These are phyloP conservation scores for Ammopiptanthus mongolicus DNA, from an alignment of 306 rosid species.

Conservation along the genomic window DNA sequence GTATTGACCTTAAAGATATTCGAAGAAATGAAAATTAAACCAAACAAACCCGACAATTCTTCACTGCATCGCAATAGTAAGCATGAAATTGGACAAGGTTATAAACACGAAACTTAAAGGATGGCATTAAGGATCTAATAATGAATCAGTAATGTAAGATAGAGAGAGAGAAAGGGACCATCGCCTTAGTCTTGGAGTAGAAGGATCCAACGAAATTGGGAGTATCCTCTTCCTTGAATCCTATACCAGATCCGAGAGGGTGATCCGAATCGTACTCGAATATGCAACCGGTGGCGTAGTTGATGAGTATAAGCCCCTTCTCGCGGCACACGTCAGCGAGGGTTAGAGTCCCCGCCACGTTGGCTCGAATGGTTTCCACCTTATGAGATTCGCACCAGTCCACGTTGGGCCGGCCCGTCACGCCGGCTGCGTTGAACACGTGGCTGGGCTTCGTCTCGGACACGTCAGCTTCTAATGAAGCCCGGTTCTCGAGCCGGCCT, in stretches of 20 bases:
- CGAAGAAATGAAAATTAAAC: not conserved
- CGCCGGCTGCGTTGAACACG: constrained; percentile 91
- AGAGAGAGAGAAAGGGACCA: constrained; percentile 40
- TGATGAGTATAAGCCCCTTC: constrained; percentile 48
- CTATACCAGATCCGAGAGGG: constrained; percentile 60
- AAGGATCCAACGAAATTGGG: constrained; percentile 81
- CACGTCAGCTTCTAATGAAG: constrained; percentile 54
- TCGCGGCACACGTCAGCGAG: constrained; percentile 77
- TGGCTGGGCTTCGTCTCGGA: constrained; percentile 58
- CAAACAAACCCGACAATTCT: not conserved
- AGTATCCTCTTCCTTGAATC: constrained; percentile 70
- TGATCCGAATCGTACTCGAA: constrained; percentile 75
- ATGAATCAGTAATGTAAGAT: not conserved
- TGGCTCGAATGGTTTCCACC: constrained; percentile 76
- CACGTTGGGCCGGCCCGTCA: constrained; percentile 91
- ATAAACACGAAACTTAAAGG: too few relatives aligned
- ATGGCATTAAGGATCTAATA: not conserved
- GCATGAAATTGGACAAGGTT: too few relatives aligned
- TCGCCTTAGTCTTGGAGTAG: constrained; percentile 90
- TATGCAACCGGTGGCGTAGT: constrained; percentile 87
- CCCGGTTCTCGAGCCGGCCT: constrained; percentile 78
- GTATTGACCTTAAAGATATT: not conserved
- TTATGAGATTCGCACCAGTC: constrained; percentile 96
- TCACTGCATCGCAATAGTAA: too few relatives aligned
- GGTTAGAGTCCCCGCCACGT: constrained; percentile 74